phyloP scores from a whole-genome alignment of 1,284 basidiomycete species.

The Fomitopsis pinicola region DNA sequence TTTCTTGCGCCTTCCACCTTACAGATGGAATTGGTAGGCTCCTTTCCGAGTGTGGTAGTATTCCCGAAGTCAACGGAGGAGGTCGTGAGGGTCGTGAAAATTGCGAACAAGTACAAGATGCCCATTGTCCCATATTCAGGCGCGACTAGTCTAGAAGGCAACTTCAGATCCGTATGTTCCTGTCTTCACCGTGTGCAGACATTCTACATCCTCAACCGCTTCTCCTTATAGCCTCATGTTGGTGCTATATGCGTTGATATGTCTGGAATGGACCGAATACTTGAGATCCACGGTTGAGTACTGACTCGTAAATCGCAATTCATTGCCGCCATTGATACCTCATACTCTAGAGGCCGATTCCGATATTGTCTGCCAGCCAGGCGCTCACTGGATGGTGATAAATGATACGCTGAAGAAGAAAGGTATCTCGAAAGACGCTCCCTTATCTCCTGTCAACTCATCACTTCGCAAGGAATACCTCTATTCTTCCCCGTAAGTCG shows the following conservation, averaged over 20 bases:
- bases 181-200: background rate
- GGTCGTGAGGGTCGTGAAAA: conserved; percentile 53
- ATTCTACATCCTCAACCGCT: background rate
- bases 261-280: conserved; percentile 79
- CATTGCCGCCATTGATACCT: background rate
- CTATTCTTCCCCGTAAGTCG: conserved; percentile 83
- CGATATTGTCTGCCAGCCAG: conserved; percentile 82
- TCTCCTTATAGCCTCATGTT: conserved; percentile 16
- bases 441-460: background rate
- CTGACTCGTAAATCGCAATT: conserved; percentile 4
- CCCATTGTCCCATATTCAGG: conserved; percentile 59
- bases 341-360: conserved; percentile 61
- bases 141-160: conserved; percentile 58
- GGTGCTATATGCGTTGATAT: conserved; percentile 60
- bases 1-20: background rate
- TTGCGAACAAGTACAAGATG: conserved; percentile 53
- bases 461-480: conserved; percentile 42
- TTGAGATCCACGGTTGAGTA: conserved; percentile 64
- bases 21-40: conserved; percentile 26
- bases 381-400: conserved; percentile 82
- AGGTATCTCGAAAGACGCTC: conserved; percentile 30
- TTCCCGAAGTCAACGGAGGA: conserved; percentile 49
- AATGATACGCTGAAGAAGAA: conserved; percentile 71
- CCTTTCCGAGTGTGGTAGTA: conserved; percentile 63
- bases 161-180: conserved; percentile 53